phyloP scores from a whole-genome alignment of 2,329 filamentous ascomycete species.

The Aaosphaeria pasadenensis region DNA sequence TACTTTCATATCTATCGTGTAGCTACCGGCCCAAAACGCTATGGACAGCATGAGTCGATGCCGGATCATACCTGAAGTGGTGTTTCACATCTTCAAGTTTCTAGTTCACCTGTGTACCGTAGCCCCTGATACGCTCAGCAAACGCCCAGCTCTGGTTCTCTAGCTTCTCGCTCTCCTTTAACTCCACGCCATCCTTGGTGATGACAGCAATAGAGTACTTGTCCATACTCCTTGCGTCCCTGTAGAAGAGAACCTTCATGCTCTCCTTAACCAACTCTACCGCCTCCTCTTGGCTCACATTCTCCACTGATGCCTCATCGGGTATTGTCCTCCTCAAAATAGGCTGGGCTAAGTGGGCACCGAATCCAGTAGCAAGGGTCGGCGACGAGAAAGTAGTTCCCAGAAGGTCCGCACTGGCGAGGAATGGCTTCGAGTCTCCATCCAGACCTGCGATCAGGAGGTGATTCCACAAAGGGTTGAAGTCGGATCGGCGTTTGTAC shows the following conservation, averaged over 20 bases:
- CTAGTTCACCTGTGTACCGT: conserved; percentile 69
- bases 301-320: conserved; percentile 73
- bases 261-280: conserved; percentile 82
- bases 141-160: conserved; percentile 98
- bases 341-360: conserved; percentile 87
- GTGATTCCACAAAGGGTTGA: conserved; percentile 97
- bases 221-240: conserved; percentile 90
- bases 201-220: conserved; percentile 88
- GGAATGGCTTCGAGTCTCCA: conserved; percentile 79
- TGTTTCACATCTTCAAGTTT: not conserved
- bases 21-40: conserved; percentile 4
- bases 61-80: not conserved
- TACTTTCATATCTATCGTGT: not conserved
- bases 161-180: conserved; percentile 81
- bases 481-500: conserved; percentile 90
- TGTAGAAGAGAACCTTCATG: conserved; percentile 98
- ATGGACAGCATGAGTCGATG: conserved; percentile 1
- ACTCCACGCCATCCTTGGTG: conserved; percentile 78
- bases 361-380: conserved; percentile 89
- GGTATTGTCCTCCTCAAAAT: conserved; percentile 81
- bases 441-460: conserved; percentile 81
- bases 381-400: conserved; percentile 89
- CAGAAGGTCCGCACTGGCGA: conserved; percentile 86
- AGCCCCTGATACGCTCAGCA: conserved; percentile 90
- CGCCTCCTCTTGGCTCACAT: conserved; percentile 74